Evolutionary conservation across 2,329 filamentous ascomycete genomes (phyloP).

Genomic region (Coleophoma crateriformis): DNA sequence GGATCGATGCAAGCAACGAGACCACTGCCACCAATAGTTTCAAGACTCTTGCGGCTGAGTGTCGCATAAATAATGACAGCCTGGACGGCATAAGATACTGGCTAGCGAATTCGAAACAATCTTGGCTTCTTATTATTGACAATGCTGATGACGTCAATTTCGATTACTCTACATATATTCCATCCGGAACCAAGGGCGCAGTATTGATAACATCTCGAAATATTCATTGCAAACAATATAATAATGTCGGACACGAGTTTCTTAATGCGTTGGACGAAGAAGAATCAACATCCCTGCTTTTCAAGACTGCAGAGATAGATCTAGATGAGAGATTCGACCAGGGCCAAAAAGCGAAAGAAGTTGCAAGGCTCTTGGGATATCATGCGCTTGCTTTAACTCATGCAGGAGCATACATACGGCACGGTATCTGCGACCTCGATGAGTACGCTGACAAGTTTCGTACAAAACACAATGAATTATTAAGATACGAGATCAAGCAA

Average conservation of each 20-base stretch:
- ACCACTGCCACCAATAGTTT: slow-evolving; percentile 10
- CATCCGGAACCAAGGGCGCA: slow-evolving; percentile 25
- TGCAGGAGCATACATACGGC: slow-evolving; percentile 16
- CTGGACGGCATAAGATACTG: background rate
- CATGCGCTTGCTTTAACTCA: slow-evolving; percentile 26
- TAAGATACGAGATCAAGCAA: slow-evolving; percentile 4
- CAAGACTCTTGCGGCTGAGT: slow-evolving; percentile 9
- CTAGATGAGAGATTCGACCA: slow-evolving; percentile 10
- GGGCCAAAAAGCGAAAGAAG: slow-evolving; percentile 9
- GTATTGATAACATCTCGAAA: slow-evolving; percentile 33
- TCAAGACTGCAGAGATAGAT: slow-evolving; percentile 13
- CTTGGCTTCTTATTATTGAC: slow-evolving; percentile 34
- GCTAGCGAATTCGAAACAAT: slow-evolving; percentile 12
- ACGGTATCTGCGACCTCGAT: slow-evolving; percentile 8
- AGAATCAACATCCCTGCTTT: slow-evolving; percentile 24
- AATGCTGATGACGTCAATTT: slow-evolving; percentile 33
- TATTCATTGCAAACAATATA: slow-evolving; percentile 22
- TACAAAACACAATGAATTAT: slow-evolving; percentile 1
- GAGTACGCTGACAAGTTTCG: slow-evolving; percentile 8
- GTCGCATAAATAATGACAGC: slow-evolving; percentile 3
- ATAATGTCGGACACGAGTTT: slow-evolving; percentile 20
- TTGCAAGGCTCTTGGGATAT: slow-evolving; percentile 15
- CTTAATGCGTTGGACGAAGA: slow-evolving; percentile 19
- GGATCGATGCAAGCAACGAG: slow-evolving; percentile 10
- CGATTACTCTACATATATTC: slow-evolving; percentile 27